phyloP scores from a whole-genome alignment of 169 alveolate species.

The Plasmodium coatneyi region DNA sequence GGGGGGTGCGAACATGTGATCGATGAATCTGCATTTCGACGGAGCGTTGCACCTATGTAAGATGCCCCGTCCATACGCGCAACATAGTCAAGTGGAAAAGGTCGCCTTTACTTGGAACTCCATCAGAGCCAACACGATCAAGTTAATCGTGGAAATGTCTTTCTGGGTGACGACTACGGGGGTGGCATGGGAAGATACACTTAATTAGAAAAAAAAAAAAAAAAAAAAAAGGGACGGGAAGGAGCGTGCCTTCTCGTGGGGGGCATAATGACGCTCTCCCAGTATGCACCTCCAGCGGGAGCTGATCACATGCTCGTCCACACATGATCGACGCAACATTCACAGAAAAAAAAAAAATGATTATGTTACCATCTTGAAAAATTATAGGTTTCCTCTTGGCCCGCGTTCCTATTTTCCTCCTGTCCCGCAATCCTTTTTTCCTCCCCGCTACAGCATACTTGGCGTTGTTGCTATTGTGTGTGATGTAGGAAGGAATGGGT shows the following conservation, averaged over 20 bases:
- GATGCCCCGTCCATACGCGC: neutral
- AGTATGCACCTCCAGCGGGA: neutral
- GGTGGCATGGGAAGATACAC: neutral
- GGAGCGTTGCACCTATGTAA: neutral
- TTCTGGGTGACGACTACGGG: constrained; percentile 58
- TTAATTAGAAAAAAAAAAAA: neutral
- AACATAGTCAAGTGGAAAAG: neutral
- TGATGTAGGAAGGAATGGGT: constrained; percentile 24
- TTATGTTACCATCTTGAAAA: constrained; percentile 44
- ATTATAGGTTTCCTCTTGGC: constrained; percentile 13
- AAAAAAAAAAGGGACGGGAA: neutral
- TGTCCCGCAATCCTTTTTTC: neutral
- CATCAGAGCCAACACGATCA: constrained; percentile 53
- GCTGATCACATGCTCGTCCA: neutral
- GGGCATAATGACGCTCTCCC: neutral
- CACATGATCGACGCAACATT: neutral
- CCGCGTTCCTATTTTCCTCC: neutral
- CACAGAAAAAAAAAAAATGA: neutral
- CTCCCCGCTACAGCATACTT: neutral
- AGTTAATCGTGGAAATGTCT: constrained; percentile 49
- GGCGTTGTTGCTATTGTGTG: neutral
- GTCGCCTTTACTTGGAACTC: constrained; percentile 26
- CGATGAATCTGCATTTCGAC: neutral
- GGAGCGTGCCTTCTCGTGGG: neutral
- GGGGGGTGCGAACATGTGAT: neutral